Evolutionary conservation across 176 grass and related monocot genomes (phyloP), one percentile per base, ranked within the genome.

Genomic region (Themeda triandra): DNA sequence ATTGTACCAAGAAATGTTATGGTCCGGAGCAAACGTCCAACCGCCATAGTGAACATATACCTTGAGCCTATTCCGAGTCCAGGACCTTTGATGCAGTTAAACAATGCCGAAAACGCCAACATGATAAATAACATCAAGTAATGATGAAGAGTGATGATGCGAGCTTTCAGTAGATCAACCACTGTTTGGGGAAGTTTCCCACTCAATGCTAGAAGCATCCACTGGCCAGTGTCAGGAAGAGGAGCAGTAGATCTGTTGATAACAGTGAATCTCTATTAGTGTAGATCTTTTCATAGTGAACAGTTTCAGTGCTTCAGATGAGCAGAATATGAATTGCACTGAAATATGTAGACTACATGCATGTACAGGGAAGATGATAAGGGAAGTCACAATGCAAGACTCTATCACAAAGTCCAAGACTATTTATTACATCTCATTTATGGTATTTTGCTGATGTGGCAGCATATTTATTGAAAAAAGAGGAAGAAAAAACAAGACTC

Each of bases 81-180:
- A 65, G 95, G 95, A 77, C 88, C 69, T 88, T 91, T 94, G 73
- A 94, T 88, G 68, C 88, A 91, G 59, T 80, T 82, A 66, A 97
- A 94, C 48, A 90, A 37, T 79, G 92, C 90, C 44, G 95, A 97
- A 78, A 97, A 97, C 0, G 42, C 92, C 73, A 97, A 85, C 88
- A 97, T 97, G 71, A 94, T 86, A 81, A 97, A 97, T 60, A 94
- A 39, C 90, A 94, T 94, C 86, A 97, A 53, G 82, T 94, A 97
- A 87, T 97, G 95, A 78, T 97, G 95, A 77, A 94, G 95, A 21
- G 92, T 83, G 53, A 94, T 94, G 60, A 97, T 77, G 76, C 92
- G 92, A 78, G 90, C 88, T 89, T 90, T 92, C 40, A 97, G 89
- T 67, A 97, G 27, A 60, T 88, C 68, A 58, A 94, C 86, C 69